Percentiles rank a stretch among this genome's conserved stretches.
These are phyloP conservation scores for Chytridiales sp. DNA, from an alignment of 371 early-diverging fungal genomes.

Conservation along the genomic window DNA sequence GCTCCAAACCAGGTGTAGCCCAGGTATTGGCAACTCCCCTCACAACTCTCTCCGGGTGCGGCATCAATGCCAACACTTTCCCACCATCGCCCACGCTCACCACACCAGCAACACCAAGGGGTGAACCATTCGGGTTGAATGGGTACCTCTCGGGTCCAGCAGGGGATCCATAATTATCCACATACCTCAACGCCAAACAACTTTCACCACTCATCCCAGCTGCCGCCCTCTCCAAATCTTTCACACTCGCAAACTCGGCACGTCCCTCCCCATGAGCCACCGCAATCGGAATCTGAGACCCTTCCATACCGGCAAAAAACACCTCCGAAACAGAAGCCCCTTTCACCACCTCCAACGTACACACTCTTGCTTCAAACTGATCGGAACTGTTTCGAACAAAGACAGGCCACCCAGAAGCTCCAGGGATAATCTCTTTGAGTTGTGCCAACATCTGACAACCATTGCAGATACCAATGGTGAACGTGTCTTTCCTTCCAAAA, in stretches of 20 bases:
- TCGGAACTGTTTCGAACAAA: constrained; percentile 87
- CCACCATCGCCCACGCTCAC: constrained; percentile 70
- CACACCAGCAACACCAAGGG: constrained; percentile 82
- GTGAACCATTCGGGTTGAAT: constrained; percentile 92
- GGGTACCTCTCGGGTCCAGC: constrained; percentile 66
- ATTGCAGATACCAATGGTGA: constrained; percentile 94
- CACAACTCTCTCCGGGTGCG: constrained; percentile 94
- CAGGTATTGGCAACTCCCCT: constrained; percentile 84
- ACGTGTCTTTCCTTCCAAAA: constrained; percentile 84
- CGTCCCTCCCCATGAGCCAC: constrained; percentile 97
- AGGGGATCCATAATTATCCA: constrained; percentile 79
- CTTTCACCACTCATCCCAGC: constrained; percentile 24
- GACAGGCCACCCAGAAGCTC: constrained; percentile 74
- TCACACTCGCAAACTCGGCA: constrained; percentile 68
- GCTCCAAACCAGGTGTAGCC: constrained; percentile 33
- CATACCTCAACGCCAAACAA: constrained; percentile 63
- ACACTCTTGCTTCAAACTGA: constrained; percentile 92
- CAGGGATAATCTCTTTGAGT: constrained; percentile 76
- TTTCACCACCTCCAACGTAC: constrained; percentile 67
- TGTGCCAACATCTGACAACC: constrained; percentile 95
- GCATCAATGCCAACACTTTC: constrained; percentile 92
- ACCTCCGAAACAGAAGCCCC: constrained; percentile 44
- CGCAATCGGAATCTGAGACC: constrained; percentile 86
- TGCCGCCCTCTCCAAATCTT: constrained; percentile 49
- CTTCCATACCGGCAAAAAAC: constrained; percentile 89